phyloP scores from a whole-genome alignment of 2,329 filamentous ascomycete species.

The Metarhizium sp. region DNA sequence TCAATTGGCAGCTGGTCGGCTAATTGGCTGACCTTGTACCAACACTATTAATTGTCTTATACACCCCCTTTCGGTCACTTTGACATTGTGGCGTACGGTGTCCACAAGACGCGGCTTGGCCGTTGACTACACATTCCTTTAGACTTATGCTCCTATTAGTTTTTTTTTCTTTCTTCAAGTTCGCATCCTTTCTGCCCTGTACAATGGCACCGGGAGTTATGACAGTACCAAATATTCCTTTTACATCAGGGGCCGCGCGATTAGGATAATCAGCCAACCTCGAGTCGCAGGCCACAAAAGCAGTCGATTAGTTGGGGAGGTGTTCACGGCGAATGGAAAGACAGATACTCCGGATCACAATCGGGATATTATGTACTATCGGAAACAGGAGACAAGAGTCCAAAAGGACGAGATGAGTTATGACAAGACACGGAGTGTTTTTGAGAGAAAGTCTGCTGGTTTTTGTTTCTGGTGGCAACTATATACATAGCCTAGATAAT shows the following conservation, averaged over 20 bases:
- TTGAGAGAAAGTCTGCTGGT: not conserved
- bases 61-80: too few relatives aligned
- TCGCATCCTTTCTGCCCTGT: too few relatives aligned
- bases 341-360: not conserved
- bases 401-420: not conserved
- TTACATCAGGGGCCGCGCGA: too few relatives aligned
- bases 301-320: too few relatives aligned
- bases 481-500: not conserved
- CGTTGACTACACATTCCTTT: not conserved
- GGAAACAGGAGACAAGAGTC: not conserved
- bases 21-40: too few relatives aligned
- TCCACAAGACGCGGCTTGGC: not conserved
- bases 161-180: not conserved
- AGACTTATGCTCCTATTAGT: not conserved
- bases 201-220: too few relatives aligned
- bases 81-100: not conserved
- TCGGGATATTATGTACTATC: not conserved
- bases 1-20: not conserved
- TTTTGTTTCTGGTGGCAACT: not conserved
- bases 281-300: too few relatives aligned
- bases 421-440: not conserved
- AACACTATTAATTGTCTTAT: too few relatives aligned
- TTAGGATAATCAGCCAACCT: too few relatives aligned
- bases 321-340: not conserved
- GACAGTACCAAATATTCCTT: too few relatives aligned